These are phyloP conservation scores for Cephaloascus albidus DNA, from an alignment of 805 yeast species.

Conservation along the genomic window DNA sequence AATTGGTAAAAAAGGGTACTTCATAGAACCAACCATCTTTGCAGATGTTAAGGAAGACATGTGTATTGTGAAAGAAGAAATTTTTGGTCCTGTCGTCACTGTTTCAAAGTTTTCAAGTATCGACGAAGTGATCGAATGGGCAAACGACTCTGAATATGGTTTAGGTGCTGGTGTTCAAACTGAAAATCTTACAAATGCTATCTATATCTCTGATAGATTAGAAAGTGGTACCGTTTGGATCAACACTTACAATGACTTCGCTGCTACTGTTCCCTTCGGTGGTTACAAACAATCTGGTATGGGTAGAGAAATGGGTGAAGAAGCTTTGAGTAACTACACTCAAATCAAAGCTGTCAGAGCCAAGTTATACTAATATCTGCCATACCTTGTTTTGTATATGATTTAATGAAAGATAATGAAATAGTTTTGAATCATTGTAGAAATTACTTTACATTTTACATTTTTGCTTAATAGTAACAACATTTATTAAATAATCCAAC, in stretches of 20 bases:
- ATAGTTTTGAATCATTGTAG: too few species aligned
- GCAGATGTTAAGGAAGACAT: conserved; percentile 14
- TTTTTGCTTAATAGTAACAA: too few species aligned
- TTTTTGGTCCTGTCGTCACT: conserved; percentile 18
- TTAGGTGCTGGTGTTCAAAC: conserved; percentile 19
- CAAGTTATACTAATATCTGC: background rate
- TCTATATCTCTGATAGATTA: conserved; percentile 4
- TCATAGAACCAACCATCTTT: conserved; percentile 18
- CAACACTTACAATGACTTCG: conserved; percentile 18
- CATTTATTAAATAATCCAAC: too few species aligned
- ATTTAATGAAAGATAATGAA: too few species aligned
- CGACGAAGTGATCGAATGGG: conserved; percentile 14
- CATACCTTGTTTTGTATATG: too few species aligned
- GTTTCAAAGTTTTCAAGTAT: conserved; percentile 15
- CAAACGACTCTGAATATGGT: conserved; percentile 16
- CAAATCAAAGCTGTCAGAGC: conserved; percentile 37
- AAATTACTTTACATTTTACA: too few species aligned
- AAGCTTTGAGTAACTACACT: conserved; percentile 33
- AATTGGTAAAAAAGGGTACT: conserved; percentile 19
- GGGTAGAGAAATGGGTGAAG: conserved; percentile 40
- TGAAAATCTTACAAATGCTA: background rate
- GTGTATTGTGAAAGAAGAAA: conserved; percentile 17
- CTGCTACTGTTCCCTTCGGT: conserved; percentile 22
- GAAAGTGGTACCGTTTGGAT: conserved; percentile 19
- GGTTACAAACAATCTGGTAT: conserved; percentile 31